A percentile compares a stretch with the other conserved stretches of the same genome.
Conservation (phyloP, 2,329 filamentous ascomycete species). For the Fusarium xyrophilum region DNA sequence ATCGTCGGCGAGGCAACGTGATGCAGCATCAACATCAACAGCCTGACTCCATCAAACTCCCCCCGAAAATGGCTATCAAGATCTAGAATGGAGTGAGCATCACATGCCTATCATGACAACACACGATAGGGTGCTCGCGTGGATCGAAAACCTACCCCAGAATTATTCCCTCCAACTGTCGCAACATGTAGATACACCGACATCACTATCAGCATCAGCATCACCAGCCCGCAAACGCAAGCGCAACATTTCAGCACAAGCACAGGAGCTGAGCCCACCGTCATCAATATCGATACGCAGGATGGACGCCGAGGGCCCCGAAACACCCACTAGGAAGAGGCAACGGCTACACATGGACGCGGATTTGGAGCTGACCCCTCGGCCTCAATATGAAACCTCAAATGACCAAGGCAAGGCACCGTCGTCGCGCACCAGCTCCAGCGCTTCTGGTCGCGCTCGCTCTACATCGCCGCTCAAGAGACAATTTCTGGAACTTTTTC, state of each 20-base stretch:
- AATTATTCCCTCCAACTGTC: rapidly evolving
- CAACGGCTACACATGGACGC: neutral
- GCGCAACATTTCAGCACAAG: neutral
- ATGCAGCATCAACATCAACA: too few relatives aligned
- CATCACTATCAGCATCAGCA: neutral
- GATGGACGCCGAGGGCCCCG: rapidly evolving
- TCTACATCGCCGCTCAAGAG: neutral
- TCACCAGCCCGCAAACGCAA: neutral
- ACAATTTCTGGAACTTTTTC: neutral
- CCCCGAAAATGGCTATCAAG: too few relatives aligned
- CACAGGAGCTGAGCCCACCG: neutral
- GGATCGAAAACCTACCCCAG: neutral
- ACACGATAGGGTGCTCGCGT: neutral
- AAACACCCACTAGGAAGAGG: neutral
- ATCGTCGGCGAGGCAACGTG: too few relatives aligned
- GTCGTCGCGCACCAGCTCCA: rapidly evolving
- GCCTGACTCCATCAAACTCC: too few relatives aligned
- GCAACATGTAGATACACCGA: neutral
- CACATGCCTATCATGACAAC: too few relatives aligned
- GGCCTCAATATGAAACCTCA: neutral
- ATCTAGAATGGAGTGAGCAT: too few relatives aligned
- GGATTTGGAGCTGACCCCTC: neutral
- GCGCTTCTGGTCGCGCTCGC: rapidly evolving
- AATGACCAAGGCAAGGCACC: rapidly evolving
- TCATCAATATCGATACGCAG: rapidly evolving